phyloP scores from a whole-genome alignment of 202 grass and related monocot species.

The Brachypodium distachyon region DNA sequence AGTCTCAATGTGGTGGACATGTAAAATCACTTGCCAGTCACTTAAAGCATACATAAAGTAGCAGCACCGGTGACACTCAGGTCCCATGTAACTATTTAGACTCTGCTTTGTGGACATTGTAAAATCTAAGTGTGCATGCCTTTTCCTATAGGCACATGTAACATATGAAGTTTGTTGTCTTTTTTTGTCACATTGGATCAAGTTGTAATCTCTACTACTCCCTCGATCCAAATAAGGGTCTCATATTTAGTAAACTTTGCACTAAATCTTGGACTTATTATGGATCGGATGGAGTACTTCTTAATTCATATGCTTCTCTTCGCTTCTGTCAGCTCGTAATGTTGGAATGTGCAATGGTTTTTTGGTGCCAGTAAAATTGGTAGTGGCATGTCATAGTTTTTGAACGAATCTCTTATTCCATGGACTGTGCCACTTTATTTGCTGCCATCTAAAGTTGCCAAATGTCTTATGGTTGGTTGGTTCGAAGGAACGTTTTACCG shows the following conservation, averaged over 20 bases:
- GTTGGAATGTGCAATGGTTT: not conserved
- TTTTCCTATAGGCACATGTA: no score
- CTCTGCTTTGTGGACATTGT: conserved; percentile 45
- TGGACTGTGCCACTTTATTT: conserved; percentile 1
- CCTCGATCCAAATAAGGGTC: no score
- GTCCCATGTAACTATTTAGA: conserved; percentile 76
- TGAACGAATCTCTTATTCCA: not conserved
- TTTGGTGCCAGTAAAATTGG: not conserved
- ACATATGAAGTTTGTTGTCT: no score
- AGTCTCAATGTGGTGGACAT: conserved; percentile 38
- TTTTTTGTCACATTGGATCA: no score
- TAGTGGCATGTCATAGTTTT: not conserved
- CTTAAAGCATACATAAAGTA: conserved; percentile 71
- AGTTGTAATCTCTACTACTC: no score
- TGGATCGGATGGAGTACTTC: no score
- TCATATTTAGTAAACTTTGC: no score
- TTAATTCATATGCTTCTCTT: no score
- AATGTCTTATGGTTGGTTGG: not conserved
- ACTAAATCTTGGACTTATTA: no score
- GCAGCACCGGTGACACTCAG: conserved; percentile 80
- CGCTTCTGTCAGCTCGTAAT: no score
- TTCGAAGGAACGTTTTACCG: not conserved
- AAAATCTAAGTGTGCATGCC: no score
- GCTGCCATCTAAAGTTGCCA: not conserved
- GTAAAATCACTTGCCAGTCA: conserved; percentile 71